A percentile compares a stretch with the other conserved stretches of the same genome.
These are phyloP conservation scores for Lyophyllum shimeji DNA, from an alignment of 768 basidiomycete species.

Conservation along the genomic window DNA sequence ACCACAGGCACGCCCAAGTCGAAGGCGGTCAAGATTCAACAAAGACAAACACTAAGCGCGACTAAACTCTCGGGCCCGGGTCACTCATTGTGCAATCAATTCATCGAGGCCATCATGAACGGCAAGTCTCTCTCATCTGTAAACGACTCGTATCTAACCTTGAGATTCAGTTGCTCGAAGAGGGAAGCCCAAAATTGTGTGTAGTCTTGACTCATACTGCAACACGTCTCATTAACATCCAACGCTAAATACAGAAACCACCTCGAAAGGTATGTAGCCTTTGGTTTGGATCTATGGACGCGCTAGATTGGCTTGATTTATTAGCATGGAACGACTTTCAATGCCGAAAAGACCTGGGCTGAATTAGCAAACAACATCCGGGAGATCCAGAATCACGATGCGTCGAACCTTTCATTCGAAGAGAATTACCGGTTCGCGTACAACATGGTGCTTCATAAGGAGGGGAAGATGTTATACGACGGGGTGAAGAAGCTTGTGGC, in stretches of 20 bases:
- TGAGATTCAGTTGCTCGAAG: slow-evolving; percentile 32
- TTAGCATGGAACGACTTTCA: slow-evolving; percentile 73
- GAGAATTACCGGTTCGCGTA: slow-evolving; percentile 24
- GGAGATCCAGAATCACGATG: slow-evolving; percentile 95
- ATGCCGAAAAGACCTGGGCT: slow-evolving; percentile 83
- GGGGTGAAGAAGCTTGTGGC: slow-evolving; percentile 78
- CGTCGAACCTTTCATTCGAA: slow-evolving; percentile 79
- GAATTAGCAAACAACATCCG: slow-evolving; percentile 82
- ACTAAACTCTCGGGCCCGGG: neutral
- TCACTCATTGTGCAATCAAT: neutral
- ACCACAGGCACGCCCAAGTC: neutral
- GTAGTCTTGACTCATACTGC: slow-evolving; percentile 21
- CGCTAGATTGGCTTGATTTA: neutral
- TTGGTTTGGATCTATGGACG: neutral
- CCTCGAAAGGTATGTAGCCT: slow-evolving; percentile 39
- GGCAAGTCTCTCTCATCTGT: neutral
- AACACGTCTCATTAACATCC: slow-evolving; percentile 3
- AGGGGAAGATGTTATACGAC: slow-evolving; percentile 68
- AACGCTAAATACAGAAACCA: slow-evolving; percentile 34
- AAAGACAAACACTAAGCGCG: neutral
- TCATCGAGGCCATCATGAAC: neutral
- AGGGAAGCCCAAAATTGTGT: slow-evolving; percentile 45
- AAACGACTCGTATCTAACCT: neutral
- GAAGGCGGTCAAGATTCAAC: neutral
- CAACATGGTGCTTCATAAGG: slow-evolving; percentile 23